Percentiles rank a stretch among this genome's conserved stretches.
Evolutionary conservation across 495 filamentous ascomycete genomes (phyloP).

Genomic region (Hypoxylon lenormandii): DNA sequence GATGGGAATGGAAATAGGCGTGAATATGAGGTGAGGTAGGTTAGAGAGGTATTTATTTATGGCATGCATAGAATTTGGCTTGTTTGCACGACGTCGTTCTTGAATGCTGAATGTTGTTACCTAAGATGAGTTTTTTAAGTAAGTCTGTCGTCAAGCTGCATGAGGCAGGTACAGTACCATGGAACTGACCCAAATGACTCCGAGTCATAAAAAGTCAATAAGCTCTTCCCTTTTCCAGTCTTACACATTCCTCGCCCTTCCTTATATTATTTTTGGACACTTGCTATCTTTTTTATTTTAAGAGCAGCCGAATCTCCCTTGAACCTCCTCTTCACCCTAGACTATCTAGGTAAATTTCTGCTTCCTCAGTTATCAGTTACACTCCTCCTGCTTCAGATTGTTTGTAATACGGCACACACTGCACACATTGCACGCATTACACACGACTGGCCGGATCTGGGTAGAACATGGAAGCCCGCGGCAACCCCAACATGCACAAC

Average conservation of each 20-base stretch:
- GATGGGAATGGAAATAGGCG: conserved; percentile 1
- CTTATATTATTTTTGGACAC: background rate
- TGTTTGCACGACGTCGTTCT: conserved; percentile 14
- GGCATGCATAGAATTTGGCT: conserved; percentile 4
- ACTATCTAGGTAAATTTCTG: too few relatives aligned
- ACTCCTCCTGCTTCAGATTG: conserved; percentile 15
- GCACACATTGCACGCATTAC: conserved; percentile 10
- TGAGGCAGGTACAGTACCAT: conserved; percentile 31
- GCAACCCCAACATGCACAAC: conserved; percentile 18
- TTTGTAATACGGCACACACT: conserved; percentile 26
- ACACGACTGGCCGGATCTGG: conserved; percentile 37
- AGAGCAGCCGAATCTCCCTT: conserved; percentile 7
- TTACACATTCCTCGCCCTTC: background rate
- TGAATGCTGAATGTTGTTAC: conserved; percentile 1
- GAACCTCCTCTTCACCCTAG: background rate
- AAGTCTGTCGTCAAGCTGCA: conserved; percentile 43
- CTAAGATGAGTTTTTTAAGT: conserved; percentile 6
- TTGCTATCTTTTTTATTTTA: conserved; percentile 1
- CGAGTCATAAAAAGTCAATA: too few relatives aligned
- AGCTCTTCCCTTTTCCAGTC: background rate
- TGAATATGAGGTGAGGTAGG: background rate
- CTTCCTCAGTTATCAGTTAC: background rate
- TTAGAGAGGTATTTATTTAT: too few relatives aligned
- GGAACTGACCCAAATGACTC: background rate
- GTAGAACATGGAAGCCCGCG: conserved; percentile 27